Base-by-base conservation (phyloP, 1,284 basidiomycete species). In the Melanopsichium pennsylvanicum region DNA sequence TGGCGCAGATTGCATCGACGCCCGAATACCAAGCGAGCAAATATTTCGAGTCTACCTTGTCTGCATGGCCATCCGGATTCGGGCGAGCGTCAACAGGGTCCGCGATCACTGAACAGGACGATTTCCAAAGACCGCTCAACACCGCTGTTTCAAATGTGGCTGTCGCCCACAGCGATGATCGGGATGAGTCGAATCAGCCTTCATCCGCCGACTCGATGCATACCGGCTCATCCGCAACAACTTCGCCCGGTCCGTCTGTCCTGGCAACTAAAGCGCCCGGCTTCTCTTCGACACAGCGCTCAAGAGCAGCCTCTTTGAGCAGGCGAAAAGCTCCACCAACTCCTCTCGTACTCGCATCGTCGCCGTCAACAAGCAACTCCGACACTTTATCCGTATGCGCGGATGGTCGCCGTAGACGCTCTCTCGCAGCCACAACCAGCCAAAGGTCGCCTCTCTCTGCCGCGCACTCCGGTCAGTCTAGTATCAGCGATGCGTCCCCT, bases 21-120 rank as follows among this genome's bases (percentile, higher is more conserved):
- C 57, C 61, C 1, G 48, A 70, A 29, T 68, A 67, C 37, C 63
- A 67, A 21, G 63, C 63, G 16, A 67, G 63, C 52, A 25, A 44
- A 15, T 47, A 50, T 25, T 33, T 67, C 16, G 63, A 60, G 15
- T 43, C 63, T 18, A 25, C 47, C 11, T 37, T 47, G 10, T 36
- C 35, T 12, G 23, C 41, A 6, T 36, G 18, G 10, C 44, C 43
- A 2, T 2, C 38, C 8, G 27, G 10, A 10, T 26, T 23, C 16
- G 26, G 26, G 2, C 16, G 18, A 31, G 15, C 25, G 8, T n/a
- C 32, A n/a, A 9, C 34, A 1, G 25, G 13, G 5, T 12, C 40
- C 22, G 45, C n/a, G 16, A 19, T 32, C 11, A 15, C 41, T 15
- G 32, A 42, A 13, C 19, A 26, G 9, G 36, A n/a, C n/a, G n/a